Conservation (phyloP, 352 stramenopile species). For the Elongisporangium undulatum region DNA sequence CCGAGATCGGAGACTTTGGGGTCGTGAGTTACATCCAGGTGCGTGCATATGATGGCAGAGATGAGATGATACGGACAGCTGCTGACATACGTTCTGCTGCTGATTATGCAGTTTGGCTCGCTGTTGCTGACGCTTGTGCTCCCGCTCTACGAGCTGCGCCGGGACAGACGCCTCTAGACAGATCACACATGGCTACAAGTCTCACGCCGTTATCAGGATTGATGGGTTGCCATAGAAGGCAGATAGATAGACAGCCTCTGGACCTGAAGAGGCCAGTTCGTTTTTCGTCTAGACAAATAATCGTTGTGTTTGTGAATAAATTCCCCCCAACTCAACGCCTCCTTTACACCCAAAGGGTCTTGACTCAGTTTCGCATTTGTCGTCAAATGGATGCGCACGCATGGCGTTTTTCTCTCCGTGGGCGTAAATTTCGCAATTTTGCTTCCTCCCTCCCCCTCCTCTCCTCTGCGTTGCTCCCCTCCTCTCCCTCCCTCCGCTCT, state of each 20-base stretch:
- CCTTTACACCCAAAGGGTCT: not conserved
- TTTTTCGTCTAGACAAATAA: not conserved
- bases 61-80: not conserved
- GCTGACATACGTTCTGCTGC: too few species aligned
- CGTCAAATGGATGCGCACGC: not conserved
- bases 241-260: not conserved
- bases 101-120: constrained; percentile 30
- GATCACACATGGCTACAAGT: not conserved
- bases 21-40: constrained; percentile 47
- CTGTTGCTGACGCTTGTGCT: constrained; percentile 40
- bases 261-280: not conserved
- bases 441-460: not conserved
- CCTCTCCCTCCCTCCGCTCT: not conserved
- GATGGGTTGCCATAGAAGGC: not conserved
- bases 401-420: not conserved
- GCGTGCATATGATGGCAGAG: constrained; percentile 14
- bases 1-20: constrained; percentile 39
- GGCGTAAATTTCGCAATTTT: not conserved
- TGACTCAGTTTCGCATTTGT: not conserved
- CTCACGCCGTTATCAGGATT: not conserved
- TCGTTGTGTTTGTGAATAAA: not conserved
- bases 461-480: not conserved
- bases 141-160: constrained; percentile 41
- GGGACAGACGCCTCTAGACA: constrained; percentile 12
- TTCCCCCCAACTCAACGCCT: not conserved